These are phyloP conservation scores for Stephania japonica DNA, from an alignment of 164 flowering plant genomes.

Conservation along the genomic window DNA sequence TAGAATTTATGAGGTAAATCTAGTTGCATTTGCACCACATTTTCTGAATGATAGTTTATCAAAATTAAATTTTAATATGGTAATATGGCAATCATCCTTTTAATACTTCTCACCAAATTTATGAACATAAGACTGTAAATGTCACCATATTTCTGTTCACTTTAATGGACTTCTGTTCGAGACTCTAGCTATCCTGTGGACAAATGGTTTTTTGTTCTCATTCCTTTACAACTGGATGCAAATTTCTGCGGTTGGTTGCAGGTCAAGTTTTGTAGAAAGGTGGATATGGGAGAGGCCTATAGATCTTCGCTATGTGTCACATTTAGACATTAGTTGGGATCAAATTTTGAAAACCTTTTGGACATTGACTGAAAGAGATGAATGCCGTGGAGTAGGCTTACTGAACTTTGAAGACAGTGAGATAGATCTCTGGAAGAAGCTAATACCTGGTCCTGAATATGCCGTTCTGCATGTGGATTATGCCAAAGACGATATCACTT, in stretches of 20 bases:
- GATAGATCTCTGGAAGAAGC: constrained; percentile 28
- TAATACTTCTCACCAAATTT: neutral
- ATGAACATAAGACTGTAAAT: neutral
- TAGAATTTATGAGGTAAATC: neutral
- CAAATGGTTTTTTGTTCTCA: neutral
- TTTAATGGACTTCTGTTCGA: neutral
- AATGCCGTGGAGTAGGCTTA: constrained; percentile 33
- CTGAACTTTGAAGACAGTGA: constrained; percentile 46
- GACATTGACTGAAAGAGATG: constrained; percentile 19
- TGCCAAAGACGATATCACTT: constrained; percentile 33
- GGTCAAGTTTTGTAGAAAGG: constrained; percentile 36
- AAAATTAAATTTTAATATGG: neutral
- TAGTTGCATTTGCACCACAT: neutral
- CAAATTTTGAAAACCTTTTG: constrained; percentile 23
- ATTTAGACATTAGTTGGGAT: constrained; percentile 36
- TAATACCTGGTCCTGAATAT: constrained; percentile 25
- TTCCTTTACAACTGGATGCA: neutral
- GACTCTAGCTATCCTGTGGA: neutral
- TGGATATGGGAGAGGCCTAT: constrained; percentile 38
- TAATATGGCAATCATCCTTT: neutral
- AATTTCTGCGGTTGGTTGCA: constrained; percentile 24
- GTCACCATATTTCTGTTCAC: neutral
- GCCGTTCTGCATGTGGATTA: constrained; percentile 32
- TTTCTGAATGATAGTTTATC: neutral
- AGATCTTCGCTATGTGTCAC: constrained; percentile 39